Evolutionary conservation across 352 stramenopile genomes (phyloP).

Genomic region (Globisporangium rhizosaccharum): DNA sequence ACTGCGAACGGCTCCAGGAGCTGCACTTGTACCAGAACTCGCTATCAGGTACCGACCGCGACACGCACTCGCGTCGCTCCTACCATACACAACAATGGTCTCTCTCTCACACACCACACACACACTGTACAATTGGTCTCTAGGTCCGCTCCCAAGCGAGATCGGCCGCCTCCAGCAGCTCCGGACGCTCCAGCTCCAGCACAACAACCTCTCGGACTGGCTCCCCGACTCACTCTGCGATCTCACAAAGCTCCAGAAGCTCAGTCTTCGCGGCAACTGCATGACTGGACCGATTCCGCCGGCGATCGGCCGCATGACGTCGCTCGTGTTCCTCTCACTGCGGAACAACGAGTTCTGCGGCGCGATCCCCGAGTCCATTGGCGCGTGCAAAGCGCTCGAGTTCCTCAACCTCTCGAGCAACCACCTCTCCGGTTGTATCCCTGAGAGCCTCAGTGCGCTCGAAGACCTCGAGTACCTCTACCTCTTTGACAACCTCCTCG

Average conservation of each 20-base stretch:
- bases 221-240: slow-evolving; percentile 49
- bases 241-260: slow-evolving; percentile 55
- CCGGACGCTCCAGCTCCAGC: slow-evolving; percentile 71
- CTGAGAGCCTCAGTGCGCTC: slow-evolving; percentile 59
- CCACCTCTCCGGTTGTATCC: slow-evolving; percentile 62
- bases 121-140: neutral
- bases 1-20: slow-evolving; percentile 63
- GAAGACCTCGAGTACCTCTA: slow-evolving; percentile 82
- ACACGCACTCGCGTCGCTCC: neutral
- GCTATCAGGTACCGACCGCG: slow-evolving; percentile 32
- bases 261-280: slow-evolving; percentile 77
- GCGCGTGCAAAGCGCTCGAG: slow-evolving; percentile 67
- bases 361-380: slow-evolving; percentile 61
- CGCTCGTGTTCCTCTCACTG: slow-evolving; percentile 80
- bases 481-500: slow-evolving; percentile 80
- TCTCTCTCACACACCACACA: neutral
- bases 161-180: slow-evolving; percentile 55
- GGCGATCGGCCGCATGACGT: slow-evolving; percentile 58
- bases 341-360: slow-evolving; percentile 74
- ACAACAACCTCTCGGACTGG: slow-evolving; percentile 68
- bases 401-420: slow-evolving; percentile 87
- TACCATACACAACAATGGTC: no score
- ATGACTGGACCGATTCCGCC: slow-evolving; percentile 55
- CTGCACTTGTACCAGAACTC: slow-evolving; percentile 79
- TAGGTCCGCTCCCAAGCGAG: slow-evolving; percentile 39